Conservation (phyloP, 148 eudicot genomes). For the Vaccinium myrtillus region DNA sequence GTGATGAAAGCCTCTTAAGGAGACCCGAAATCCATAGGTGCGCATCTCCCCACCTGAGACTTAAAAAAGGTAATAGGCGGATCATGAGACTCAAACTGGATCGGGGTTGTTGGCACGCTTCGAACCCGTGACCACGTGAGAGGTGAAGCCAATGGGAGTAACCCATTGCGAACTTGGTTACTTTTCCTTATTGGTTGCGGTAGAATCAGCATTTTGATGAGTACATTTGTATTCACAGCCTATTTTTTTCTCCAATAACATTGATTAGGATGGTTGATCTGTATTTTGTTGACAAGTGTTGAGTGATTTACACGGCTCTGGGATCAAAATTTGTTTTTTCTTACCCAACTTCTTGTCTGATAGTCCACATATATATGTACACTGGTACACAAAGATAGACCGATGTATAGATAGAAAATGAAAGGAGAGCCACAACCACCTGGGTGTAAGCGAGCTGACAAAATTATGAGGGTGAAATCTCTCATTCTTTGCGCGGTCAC, state of each 20-base stretch:
- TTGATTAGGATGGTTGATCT: constrained; percentile 17
- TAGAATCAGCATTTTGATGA: neutral
- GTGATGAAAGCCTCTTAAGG: too few species aligned
- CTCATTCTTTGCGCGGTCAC: too few species aligned
- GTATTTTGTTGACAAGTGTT: constrained; percentile 24
- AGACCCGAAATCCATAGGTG: too few species aligned
- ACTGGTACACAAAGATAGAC: neutral
- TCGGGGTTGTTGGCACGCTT: too few species aligned
- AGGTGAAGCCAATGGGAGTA: too few species aligned
- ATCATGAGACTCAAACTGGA: too few species aligned
- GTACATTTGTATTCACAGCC: neutral
- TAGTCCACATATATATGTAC: neutral
- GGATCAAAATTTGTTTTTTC: constrained; percentile 8
- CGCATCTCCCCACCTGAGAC: too few species aligned
- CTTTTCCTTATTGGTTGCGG: neutral
- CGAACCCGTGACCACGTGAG: too few species aligned
- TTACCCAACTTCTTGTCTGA: neutral
- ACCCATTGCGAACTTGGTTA: too few species aligned
- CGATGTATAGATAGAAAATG: neutral
- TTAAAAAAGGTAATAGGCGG: too few species aligned
- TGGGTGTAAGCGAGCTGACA: too few species aligned
- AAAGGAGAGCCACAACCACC: neutral
- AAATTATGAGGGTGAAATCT: too few species aligned
- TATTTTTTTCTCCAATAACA: neutral
- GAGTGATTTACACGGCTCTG: constrained; percentile 27